Base-by-base conservation (phyloP, 1,284 basidiomycete species). In the Fomes fomentarius region DNA sequence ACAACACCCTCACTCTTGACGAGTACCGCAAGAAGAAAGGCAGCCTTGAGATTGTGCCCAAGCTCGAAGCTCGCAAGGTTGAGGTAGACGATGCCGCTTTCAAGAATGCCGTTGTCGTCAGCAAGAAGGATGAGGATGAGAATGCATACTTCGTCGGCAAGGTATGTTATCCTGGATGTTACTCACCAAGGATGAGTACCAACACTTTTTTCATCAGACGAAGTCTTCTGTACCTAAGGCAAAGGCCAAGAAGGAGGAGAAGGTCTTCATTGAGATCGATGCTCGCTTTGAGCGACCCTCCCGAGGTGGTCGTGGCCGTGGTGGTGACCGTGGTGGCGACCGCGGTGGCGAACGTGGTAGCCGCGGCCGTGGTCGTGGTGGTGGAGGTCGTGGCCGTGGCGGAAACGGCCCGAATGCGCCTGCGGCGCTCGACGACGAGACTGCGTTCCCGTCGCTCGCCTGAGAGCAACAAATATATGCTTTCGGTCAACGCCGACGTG, bases 1-100 rank as follows among this genome's bases (percentile, higher is more conserved):
- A 97, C 77, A 93, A 94, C 75, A 96, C 93, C 39, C 80, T 94
- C 64, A 93, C 91, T 37, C 78, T 91, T 63, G 92, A 93, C 48
- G 85, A 94, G 71, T 94, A 93, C 74, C 77, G 89, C 57, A 85
- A 89, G 59, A 82, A 90, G 74, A 77, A 89, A 74, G 85, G 82
- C 66, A 82, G 85, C 3, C 58, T 58, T n/a, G 61, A 74, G 22
- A 64, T 73, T 60, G 70, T 89, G 37, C 87, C 89, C 64, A 90
- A 91, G 72, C 77, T 91, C 57, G 89, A 91, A 69, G 71, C 74
- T 38, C 84, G 91, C 66, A 81, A 85, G 70, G 86, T 83, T 57
- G 80, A 85, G 70, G 86, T 83, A 57, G 82, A 83, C 41, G 79
- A 76, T 31, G 70, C 75, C 57, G 71, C 82, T 69, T 87, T 82